Conservation (phyloP, 805 yeast species). For the Candida glaebosa region DNA sequence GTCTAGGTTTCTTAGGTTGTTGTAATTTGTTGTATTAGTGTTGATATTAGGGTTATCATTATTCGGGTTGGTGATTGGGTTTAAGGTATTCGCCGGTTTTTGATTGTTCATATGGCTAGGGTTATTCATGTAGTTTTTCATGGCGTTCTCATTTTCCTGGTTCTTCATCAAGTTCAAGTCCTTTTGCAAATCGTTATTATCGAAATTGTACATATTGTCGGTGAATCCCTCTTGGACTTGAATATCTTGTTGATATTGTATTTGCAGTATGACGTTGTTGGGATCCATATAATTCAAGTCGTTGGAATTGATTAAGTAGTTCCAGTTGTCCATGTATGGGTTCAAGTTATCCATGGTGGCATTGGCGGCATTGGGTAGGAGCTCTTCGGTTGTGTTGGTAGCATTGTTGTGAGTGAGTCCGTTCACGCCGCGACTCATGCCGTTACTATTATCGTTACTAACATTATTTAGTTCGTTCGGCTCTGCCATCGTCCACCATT, state of each 20-base stretch:
- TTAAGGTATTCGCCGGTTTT: too few species aligned
- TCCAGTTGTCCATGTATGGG: conserved; percentile 5
- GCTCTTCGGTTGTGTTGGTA: not conserved
- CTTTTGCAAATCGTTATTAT: not conserved
- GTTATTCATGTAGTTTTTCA: not conserved
- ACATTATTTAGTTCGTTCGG: not conserved
- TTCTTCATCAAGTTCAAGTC: not conserved
- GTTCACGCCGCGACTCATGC: not conserved
- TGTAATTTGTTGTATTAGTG: not conserved
- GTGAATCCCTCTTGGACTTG: not conserved
- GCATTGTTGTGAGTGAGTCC: not conserved
- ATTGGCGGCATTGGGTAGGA: not conserved
- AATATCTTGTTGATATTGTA: conserved; percentile 5
- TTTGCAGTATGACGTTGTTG: conserved; percentile 2
- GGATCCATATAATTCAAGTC: conserved; percentile 6
- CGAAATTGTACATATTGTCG: conserved; percentile 1
- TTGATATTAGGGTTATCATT: not conserved
- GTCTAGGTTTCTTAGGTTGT: not conserved
- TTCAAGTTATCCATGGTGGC: not conserved
- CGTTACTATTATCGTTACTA: not conserved
- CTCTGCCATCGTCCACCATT: not conserved
- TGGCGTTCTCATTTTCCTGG: not conserved
- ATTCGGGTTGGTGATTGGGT: conserved; percentile 1
- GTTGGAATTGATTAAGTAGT: conserved; percentile 2
- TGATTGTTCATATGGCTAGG: too few species aligned